phyloP scores from a whole-genome alignment of 202 grass and related monocot genomes.

The Panicum hallii region DNA sequence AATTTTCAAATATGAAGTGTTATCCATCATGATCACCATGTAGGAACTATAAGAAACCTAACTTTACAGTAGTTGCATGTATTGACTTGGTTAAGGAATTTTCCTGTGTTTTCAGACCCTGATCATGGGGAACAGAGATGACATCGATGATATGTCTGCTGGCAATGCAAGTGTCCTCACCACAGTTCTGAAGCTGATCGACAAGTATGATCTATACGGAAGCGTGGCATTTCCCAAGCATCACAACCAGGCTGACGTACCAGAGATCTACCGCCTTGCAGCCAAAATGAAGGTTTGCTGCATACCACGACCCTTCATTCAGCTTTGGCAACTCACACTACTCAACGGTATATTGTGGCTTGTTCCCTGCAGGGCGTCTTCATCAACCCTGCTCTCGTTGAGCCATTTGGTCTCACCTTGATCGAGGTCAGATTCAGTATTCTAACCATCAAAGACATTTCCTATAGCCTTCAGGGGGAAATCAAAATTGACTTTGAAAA shows the following conservation, averaged over 20 bases:
- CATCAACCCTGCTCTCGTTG: constrained; percentile 98
- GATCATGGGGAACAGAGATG: constrained; percentile 94
- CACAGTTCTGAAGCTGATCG: constrained; percentile 80
- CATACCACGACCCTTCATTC: constrained; percentile 5
- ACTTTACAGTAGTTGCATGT: not conserved
- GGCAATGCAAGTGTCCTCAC: constrained; percentile 79
- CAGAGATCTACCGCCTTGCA: constrained; percentile 84
- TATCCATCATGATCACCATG: not conserved
- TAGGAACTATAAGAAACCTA: not conserved
- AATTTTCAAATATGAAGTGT: not conserved
- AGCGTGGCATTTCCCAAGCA: constrained; percentile 86
- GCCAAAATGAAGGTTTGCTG: constrained; percentile 72
- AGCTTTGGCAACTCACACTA: constrained; percentile 1
- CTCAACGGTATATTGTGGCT: not conserved
- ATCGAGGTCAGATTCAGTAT: constrained; percentile 73
- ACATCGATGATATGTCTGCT: constrained; percentile 77
- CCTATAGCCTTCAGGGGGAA: not conserved
- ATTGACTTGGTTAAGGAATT: not conserved
- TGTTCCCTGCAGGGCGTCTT: constrained; percentile 76
- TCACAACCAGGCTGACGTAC: constrained; percentile 85
- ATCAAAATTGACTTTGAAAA: constrained; percentile 4
- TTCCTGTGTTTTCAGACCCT: constrained; percentile 52
- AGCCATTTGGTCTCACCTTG: constrained; percentile 96
- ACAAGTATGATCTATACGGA: constrained; percentile 94
- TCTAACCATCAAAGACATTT: not conserved